Base-by-base conservation (phyloP, 192 early-diverging fungal species). In the Backusella sp. region DNA sequence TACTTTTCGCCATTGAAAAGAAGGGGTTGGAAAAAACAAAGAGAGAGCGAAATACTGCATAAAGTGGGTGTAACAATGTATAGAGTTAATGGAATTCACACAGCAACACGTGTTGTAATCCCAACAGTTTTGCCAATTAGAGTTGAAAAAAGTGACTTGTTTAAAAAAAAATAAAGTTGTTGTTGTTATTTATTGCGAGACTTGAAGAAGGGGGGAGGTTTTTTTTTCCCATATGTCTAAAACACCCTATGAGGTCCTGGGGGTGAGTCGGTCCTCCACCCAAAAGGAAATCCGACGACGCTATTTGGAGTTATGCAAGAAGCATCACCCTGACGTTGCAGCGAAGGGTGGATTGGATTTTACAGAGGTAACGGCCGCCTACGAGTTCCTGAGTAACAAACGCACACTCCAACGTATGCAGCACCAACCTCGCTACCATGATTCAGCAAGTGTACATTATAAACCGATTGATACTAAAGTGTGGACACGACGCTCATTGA, bases 341-440 rank as follows among this genome's bases (percentile, higher is more conserved):
- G 32, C 30, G 14, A 46, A 56, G 30, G 15, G 36, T 8, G 23
- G 23, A 1, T 23, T 35, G 4, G 66, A 73, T 7, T 74, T 80
- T 71, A 49, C 37, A 68, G 79, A 80, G 23, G 77, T 80, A 49
- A 80, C 68, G 4, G n/a, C 49, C 2, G 79, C 79, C 4, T 80
- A 80, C 35, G 72, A 78, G 14, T 65, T 17, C 1, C 32, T 78
- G 12, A 78, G 72, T 1, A 73, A 78, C n/a, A 35, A 46, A 30
- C 56, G 56, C 1, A 28, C 56, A 9, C 26, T 62, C 14, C 56
- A 62, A 14, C 56, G 56, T 28, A 62, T 62, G 46, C 46, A 56
- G 15, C 44, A 72, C 0, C 14, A 62, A 11, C 56, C 56, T 49
- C 46, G 46, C 5, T 28, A 62, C 26, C 21, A 26, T 12, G 12